These are phyloP conservation scores for Globisporangium viniferum DNA, from an alignment of 352 stramenopile species.

Conservation along the genomic window DNA sequence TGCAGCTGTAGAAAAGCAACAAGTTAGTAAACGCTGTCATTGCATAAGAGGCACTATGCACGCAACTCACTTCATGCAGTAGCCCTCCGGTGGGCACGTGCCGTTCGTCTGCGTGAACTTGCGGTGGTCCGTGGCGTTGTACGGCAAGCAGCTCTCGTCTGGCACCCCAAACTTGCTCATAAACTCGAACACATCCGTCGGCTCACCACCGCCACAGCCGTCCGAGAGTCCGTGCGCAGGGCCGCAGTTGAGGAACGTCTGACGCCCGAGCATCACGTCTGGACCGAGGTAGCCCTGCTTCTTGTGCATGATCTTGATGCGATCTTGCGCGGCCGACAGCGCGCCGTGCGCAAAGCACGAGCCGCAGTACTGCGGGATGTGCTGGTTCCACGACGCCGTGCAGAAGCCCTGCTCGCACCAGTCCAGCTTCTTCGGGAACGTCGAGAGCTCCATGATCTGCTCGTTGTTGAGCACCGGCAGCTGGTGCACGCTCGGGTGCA, in stretches of 20 bases:
- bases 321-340: constrained; percentile 50
- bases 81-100: constrained; percentile 56
- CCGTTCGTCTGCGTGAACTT: constrained; percentile 50
- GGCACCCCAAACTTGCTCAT: constrained; percentile 56
- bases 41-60: no score
- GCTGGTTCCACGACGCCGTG: constrained; percentile 70
- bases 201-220: constrained; percentile 55
- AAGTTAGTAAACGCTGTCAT: neutral
- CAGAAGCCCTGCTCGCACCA: constrained; percentile 74
- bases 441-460: constrained; percentile 35
- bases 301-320: constrained; percentile 66
- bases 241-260: constrained; percentile 64
- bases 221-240: constrained; percentile 50
- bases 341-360: constrained; percentile 70
- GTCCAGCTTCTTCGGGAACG: constrained; percentile 66
- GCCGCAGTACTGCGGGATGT: constrained; percentile 73
- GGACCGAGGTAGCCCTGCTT: constrained; percentile 35
- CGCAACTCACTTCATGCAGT: constrained; percentile 55
- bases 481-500: constrained; percentile 32
- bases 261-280: constrained; percentile 56
- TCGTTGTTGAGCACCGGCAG: constrained; percentile 27
- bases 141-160: constrained; percentile 54
- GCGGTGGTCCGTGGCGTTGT: constrained; percentile 56
- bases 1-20: constrained; percentile 28
- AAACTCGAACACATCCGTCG: constrained; percentile 58